Evolutionary conservation across 441 rosid genomes (phyloP), one percentile per base, ranked within the genome.

Genomic region (Syzygium malaccense): DNA sequence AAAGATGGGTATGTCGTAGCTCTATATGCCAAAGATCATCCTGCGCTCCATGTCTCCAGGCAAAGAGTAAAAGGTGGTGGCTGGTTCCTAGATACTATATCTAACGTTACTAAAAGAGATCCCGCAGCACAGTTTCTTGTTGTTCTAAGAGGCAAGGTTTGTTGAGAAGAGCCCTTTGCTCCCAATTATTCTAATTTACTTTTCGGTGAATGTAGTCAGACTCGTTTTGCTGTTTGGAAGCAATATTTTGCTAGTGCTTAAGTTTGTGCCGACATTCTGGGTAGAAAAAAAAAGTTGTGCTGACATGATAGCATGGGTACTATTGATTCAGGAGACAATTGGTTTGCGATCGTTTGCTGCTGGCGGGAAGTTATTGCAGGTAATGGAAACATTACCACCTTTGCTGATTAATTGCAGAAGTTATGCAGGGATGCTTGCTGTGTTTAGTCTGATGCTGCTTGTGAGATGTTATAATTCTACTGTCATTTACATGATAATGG

Each of bases 311-410:
- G 60, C 51, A 54, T 89, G 88, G 85, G 41, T 86, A 60, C 55
- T 62, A 87, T 86, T 86, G 91, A 57, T 66, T 68, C 95, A 98
- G 99, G 99, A 97, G 86, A 95, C 96, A 25, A 94, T 98, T 91
- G 99, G 99, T 62, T 86, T 98, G 93, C 96, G 99, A 41, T 98
- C 99, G 86, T 97, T 97, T 94, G 97, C 98, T 94, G 98, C 99
- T 30, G 99, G 99, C 87, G 99, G 99, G 86, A 98, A 97, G 94
- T 93, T 98, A 91, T 88, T 98, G 94, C 99, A 98, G 99, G 99
- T 96, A 95, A 87, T 57, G 88, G 58, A 55, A 49, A 88, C 62
- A 2, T n/a, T 32, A 86, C n/a, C 83, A 30, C 53, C 56, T 26
- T 58, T 89, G 49, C 32, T 85, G 60, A 85, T 41, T 20, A 41